Base-by-base conservation (phyloP, 2,329 filamentous ascomycete genomes). In the Chalaropsis ovoidea region DNA sequence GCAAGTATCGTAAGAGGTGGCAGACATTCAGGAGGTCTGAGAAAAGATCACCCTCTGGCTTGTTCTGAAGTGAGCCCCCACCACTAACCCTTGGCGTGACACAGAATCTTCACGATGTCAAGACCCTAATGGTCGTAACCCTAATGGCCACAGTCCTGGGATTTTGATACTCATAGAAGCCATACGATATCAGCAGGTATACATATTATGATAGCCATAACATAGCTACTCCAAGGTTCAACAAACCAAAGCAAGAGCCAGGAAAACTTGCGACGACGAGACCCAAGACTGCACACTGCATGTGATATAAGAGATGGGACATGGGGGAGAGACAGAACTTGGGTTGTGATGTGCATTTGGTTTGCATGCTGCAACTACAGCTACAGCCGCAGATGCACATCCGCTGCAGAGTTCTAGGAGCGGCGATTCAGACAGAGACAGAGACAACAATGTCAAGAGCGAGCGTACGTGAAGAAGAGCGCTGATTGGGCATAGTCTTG, bases 281-380 rank as follows among this genome's bases (percentile, higher is more conserved):
- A 27, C 54, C 54, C 8, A 58, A 58, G 54, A 58, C 39, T 31
- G 54, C 8, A 15, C 27, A 39, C 7, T 58, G 54, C 27, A 39
- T 35, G 27, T 35, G 24, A 17, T 35, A 39, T 17, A 35, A 39
- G 17, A 10, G n/a, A 35, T 39, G 17, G 54, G 31, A 39, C 27
- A 58, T 39, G 24, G 17, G 15, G 2, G n/a, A 7, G 27, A 24
- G 47, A 27, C 11, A 24, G 22, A 24, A 35, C 54, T 58, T 58
- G 54, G 54, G 54, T 35, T 35, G 54, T 58, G 54, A 58, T 58
- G 27, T 58, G 54, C 27, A 3, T 58, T n/a, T 58, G 15, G 54
- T n/a, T 39, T 58, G 54, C 54, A 58, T 58, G 27, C 54, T 39
- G 54, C 24, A 58, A 58, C 24, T 35, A 17, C 2, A 35, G 17